These are phyloP conservation scores for Taxillus chinensis DNA, from an alignment of 164 flowering plant species.

Conservation along the genomic window DNA sequence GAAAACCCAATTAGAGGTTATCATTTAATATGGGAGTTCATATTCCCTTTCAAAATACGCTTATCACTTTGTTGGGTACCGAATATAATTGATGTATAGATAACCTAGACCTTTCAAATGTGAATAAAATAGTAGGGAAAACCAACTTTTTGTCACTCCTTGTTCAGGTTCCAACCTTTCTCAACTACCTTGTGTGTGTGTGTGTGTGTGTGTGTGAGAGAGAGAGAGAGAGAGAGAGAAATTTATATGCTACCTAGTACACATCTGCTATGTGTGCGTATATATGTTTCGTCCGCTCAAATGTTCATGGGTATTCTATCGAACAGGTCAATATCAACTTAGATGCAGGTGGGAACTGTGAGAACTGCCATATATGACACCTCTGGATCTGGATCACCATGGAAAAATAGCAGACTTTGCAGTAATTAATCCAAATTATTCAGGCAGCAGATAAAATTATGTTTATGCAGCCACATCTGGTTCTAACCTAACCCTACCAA, in stretches of 20 bases:
- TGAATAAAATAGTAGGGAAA: slow-evolving; percentile 47
- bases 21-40: not conserved
- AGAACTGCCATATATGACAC: slow-evolving; percentile 37
- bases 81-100: slow-evolving; percentile 84
- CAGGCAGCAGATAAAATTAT: slow-evolving; percentile 40
- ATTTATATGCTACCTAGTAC: too few relatives aligned
- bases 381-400: slow-evolving; percentile 46
- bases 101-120: slow-evolving; percentile 62
- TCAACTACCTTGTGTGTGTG: too few relatives aligned
- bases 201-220: too few relatives aligned
- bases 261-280: too few relatives aligned
- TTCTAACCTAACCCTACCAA: slow-evolving; percentile 43
- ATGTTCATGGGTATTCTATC: not conserved
- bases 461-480: slow-evolving; percentile 67
- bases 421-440: slow-evolving; percentile 40
- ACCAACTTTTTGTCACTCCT: slow-evolving; percentile 60
- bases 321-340: slow-evolving; percentile 53
- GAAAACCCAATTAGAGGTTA: not conserved
- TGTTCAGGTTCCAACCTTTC: slow-evolving; percentile 37
- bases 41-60: too few relatives aligned
- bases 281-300: too few relatives aligned
- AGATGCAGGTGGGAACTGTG: slow-evolving; percentile 24
- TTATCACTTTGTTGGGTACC: slow-evolving; percentile 12
- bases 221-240: too few relatives aligned
- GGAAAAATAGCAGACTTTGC: slow-evolving; percentile 74